phyloP scores from a whole-genome alignment of 2,329 filamentous ascomycete genomes.

The Ophiocordyceps australis region DNA sequence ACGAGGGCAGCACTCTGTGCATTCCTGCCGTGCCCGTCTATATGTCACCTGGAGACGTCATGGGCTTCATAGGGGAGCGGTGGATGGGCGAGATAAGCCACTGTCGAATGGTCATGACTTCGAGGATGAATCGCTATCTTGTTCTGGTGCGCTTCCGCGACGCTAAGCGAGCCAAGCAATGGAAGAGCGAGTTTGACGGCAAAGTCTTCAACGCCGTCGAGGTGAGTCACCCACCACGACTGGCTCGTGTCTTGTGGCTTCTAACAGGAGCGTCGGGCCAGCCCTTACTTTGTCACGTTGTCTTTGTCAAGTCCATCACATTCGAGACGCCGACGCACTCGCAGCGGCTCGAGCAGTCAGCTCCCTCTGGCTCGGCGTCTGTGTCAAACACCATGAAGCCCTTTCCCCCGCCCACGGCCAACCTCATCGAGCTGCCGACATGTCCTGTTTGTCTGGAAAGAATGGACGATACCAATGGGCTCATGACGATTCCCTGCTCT shows the following conservation, averaged over 20 bases:
- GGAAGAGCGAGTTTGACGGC: slow-evolving; percentile 79
- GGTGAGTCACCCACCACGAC: slow-evolving; percentile 22
- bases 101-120: slow-evolving; percentile 86
- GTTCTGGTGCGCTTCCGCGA: slow-evolving; percentile 88
- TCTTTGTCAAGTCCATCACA: slow-evolving; percentile 83
- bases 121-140: slow-evolving; percentile 78
- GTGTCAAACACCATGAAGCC: slow-evolving; percentile 32
- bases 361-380: slow-evolving; percentile 24
- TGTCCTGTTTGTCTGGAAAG: slow-evolving; percentile 93
- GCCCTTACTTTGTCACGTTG: slow-evolving; percentile 88
- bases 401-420: slow-evolving; percentile 53
- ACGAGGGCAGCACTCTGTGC: slow-evolving; percentile 73
- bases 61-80: slow-evolving; percentile 79
- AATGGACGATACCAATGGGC: slow-evolving; percentile 93
- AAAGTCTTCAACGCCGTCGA: slow-evolving; percentile 86
- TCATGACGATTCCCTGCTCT: slow-evolving; percentile 91
- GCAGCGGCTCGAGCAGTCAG: slow-evolving; percentile 39
- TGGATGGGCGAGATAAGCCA: slow-evolving; percentile 79
- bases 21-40: slow-evolving; percentile 91
- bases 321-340: slow-evolving; percentile 46
- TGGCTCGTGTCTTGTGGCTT: slow-evolving; percentile 2
- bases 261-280: no score
- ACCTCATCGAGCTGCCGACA: slow-evolving; percentile 78
- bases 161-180: slow-evolving; percentile 53
- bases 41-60: slow-evolving; percentile 74